phyloP scores from a whole-genome alignment of 176 grass and related monocot species.

The Carex pumila region DNA sequence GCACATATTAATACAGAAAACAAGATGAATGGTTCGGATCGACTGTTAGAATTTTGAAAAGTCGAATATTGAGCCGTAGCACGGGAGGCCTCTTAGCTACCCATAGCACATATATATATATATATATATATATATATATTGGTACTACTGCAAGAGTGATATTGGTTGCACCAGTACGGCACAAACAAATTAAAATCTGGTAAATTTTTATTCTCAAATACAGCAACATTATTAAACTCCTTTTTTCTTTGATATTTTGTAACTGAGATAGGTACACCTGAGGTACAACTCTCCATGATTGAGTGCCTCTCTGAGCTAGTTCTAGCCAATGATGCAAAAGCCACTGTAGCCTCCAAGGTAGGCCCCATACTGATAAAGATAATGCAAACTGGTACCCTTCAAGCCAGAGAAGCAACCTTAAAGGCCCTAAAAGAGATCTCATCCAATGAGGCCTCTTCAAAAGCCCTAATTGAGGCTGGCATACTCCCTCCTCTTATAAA shows the following conservation, averaged over 20 bases:
- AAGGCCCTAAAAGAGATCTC: constrained; percentile 69
- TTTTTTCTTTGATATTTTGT: not conserved
- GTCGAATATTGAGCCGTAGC: no score
- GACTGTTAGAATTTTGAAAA: no score
- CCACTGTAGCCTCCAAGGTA: constrained; percentile 49
- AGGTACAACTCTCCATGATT: constrained; percentile 62
- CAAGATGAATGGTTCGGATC: no score
- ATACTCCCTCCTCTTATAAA: constrained; percentile 68
- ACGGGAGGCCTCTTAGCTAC: no score
- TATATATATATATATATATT: not conserved
- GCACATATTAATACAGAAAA: no score
- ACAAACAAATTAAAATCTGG: not conserved
- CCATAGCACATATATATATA: no score
- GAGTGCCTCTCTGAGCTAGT: constrained; percentile 60
- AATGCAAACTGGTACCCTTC: constrained; percentile 35
- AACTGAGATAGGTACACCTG: constrained; percentile 33
- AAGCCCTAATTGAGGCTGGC: constrained; percentile 46
- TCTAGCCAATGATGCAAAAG: constrained; percentile 59
- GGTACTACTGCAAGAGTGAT: not conserved
- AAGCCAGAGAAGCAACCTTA: constrained; percentile 59
- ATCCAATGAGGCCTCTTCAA: constrained; percentile 57
- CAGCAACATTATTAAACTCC: not conserved
- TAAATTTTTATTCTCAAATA: not conserved
- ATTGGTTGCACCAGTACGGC: not conserved
- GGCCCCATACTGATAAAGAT: constrained; percentile 47